phyloP scores from a whole-genome alignment of 2,329 filamentous ascomycete species.

The Ceratocystiopsis sp. region DNA sequence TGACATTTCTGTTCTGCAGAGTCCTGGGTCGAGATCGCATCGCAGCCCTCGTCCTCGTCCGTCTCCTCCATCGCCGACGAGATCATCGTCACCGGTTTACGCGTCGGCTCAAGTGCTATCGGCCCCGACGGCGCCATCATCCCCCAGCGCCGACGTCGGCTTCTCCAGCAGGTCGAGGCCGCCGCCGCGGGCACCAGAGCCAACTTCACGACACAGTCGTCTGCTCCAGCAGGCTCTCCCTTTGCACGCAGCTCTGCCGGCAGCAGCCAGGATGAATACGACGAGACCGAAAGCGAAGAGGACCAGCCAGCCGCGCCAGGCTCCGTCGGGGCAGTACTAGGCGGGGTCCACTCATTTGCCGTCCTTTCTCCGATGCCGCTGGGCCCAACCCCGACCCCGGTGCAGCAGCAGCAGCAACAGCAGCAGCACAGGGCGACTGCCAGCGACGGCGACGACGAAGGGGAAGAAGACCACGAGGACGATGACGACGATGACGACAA shows the following conservation, averaged over 20 bases:
- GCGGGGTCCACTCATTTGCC: too few relatives aligned
- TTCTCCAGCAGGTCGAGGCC: constrained; percentile 19
- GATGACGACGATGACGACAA: constrained; percentile 51
- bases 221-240: constrained; percentile 18
- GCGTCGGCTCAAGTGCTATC: constrained; percentile 45
- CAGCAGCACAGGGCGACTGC: constrained; percentile 17
- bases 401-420: constrained; percentile 3
- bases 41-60: constrained; percentile 84
- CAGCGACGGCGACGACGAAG: constrained; percentile 15
- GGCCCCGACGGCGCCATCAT: constrained; percentile 29
- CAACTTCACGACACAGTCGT: neutral
- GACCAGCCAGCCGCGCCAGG: neutral
- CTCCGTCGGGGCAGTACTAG: too few relatives aligned
- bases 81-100: constrained; percentile 76
- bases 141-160: constrained; percentile 41
- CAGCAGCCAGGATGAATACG: constrained; percentile 88
- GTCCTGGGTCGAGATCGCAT: constrained; percentile 91
- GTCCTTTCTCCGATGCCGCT: too few relatives aligned
- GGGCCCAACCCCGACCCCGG: too few relatives aligned
- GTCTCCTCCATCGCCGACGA: constrained; percentile 74
- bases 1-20: constrained; percentile 31
- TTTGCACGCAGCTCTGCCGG: constrained; percentile 21
- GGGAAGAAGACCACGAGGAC: constrained; percentile 29
- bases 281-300: constrained; percentile 82
- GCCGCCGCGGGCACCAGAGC: neutral